Evolutionary conservation across 805 yeast genomes (phyloP), one percentile per base, ranked within the genome.

Genomic region (Saccharomycopsis babjevae): DNA sequence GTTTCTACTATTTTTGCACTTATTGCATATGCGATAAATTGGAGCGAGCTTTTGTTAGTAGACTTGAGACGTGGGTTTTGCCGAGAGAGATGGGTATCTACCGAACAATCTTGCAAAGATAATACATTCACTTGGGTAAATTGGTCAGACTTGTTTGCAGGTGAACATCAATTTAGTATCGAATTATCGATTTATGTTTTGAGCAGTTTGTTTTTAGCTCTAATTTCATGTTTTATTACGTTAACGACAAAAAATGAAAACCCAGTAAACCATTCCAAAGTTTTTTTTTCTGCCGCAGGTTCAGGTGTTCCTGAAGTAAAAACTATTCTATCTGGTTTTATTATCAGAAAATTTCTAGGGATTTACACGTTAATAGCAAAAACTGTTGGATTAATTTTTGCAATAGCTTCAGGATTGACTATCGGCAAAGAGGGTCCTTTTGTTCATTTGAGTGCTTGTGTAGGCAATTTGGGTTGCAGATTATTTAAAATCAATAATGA

Each of bases 261-360:
- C 38, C 73, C 76, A 1, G 57, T 72, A 18, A 57, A 63, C 28
- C 34, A 57, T 16, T 39, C 64, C 43, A 61, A 67, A 50, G 66
- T 68, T 5, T 69, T 81, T 67, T 82, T 80, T 66, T 74, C 83
- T 13, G 85, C 83, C 0, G 77, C 78, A 36, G 86, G 86, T 2
- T 79, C 83, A 18, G 86, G 86, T 4, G 85, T 82, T 1, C 84
- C 85, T 0, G 85, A 82, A 69, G 86, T 82, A 16, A 81, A 80
- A 64, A 82, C 85, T 0, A 81, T 82, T 43, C 70, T 82, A 36
- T 80, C 84, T 0, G 86, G 86, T 1, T 82, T 82, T 64, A 79
- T 82, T 54, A 81, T 82, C 30, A 72, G 85, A 61, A 70, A 76
- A 50, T 82, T 79, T 65, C 69, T 82, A 42, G 85, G 86, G 4